Base-by-base conservation (phyloP, 1,139 yeast genomes). In the Fermentozyma sake region DNA sequence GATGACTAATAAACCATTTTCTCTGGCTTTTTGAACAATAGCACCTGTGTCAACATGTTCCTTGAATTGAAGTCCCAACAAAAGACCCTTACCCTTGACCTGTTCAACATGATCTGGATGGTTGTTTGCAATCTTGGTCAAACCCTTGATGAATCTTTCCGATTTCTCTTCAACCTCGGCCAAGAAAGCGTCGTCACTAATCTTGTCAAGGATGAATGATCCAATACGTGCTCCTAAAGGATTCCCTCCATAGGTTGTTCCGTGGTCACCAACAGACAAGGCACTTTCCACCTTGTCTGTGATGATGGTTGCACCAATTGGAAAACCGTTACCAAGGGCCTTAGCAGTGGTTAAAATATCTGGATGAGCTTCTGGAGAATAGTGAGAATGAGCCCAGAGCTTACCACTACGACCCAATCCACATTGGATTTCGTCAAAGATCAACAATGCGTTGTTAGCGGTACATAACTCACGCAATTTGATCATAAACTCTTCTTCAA, bases 291-390 rank as follows among this genome's bases (percentile, higher is more conserved):
- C 83, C 34, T 75, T 69, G 40, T 85, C 93, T 28, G 84, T 76
- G 30, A 91, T 77, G 72, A 91, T 72, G 4, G 95, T 84, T 6
- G 97, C 98, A 28, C 95, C 96, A 44, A 91, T 82, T 20, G 98
- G 98, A 67, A 78, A 86, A n/a, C 98, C 98, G 50, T 91, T 91
- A 34, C 98, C 98, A 23, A 91, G 67, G 2, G 97, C 96, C 56
- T 91, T 91, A 28, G 98, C 98, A 70, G 81, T 75, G 16, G 98
- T 89, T 31, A 91, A 55, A 37, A 91, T 84, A 56, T 91, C 98
- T 3, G 98, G 98, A 50, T 86, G 94, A 0, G 91, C 95, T 35
- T 76, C 83, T 25, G 64, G 54, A 23, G 89, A 85, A 28, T 81
- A 62, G 41, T 72, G 62, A 19, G 79, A 66, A 51, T 91, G 98